Evolutionary conservation across 2,329 filamentous ascomycete species (phyloP), one percentile per base, ranked within the genome.

Genomic region (Gaeumannomyces sp.): DNA sequence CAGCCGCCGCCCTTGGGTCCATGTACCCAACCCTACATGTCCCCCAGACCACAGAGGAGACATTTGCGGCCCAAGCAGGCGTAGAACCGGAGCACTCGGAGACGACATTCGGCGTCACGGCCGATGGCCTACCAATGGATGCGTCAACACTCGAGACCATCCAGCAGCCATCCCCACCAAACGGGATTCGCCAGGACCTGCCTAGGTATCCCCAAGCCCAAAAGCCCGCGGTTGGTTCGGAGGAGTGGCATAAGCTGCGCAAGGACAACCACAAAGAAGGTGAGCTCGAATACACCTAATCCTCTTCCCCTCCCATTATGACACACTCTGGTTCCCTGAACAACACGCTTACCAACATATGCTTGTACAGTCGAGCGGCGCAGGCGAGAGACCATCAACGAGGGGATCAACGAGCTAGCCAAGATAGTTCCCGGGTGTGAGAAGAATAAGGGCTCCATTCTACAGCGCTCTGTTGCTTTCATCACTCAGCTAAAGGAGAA

Each of bases 181-280:
- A 66, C n/a, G 65, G 61, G 6, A 59, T 64, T 25, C 59, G 60
- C 45, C 50, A 38, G n/a, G 56, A 58, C 19, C 45, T 53, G 19
- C 69, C 71, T 74, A 67, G 81, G 77, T 69, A 73, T 76, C 45
- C 71, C 73, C 76, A 83, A 80, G 64, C 76, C 75, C 33, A 64
- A 65, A 98, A 97, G 77, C 93, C 93, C 10, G 86, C 89, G 8
- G 95, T 98, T n/a, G 95, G 95, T 2, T 95, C 93, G 2, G 92
- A 96, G 64, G 94, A 98, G 77, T 99, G 95, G 95, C 95, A 99
- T 76, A 96, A 96, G 76, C 89, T 96, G 72, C 88, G 95, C 67
- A 95, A 96, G 75, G 94, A 98, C 73, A 99, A 98, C 69, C 95
- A 99, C 80, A 99, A 99, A 85, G 94, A 98, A 83, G 95, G 94